Base-by-base conservation (phyloP, 106 monocot species). In the Dendrobium officinale region DNA sequence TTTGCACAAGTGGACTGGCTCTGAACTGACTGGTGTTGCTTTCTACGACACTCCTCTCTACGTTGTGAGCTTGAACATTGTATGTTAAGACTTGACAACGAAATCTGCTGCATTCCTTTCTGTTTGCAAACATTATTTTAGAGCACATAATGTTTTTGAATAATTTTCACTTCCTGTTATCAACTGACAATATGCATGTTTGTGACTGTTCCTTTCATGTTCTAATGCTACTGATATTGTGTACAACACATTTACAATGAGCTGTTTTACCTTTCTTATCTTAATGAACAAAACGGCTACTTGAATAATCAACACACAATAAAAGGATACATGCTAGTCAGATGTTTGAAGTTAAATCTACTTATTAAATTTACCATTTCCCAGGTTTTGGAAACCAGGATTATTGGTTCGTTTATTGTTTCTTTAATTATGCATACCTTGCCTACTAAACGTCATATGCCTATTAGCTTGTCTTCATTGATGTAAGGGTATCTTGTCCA, bases 1-100 rank as follows among this genome's bases (percentile, higher is more conserved):
- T 13, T 81, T 99, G 79, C 86, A 95, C 80, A 94, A 91, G 77
- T 99, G 98, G 98, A 99, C 89, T 59, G 98, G 98, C 48, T 81
- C 88, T 59, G 98, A 99, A 81, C 84, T 99, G 83, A 93, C 84
- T 82, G 98, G 95, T n/a, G 92, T 99, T 79, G 98, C 98, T 77
- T 99, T 99, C 82, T 99, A 91, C 83, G 98, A 99, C 86, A 92
- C 95, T 77, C 98, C 98, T 86, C 84, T 99, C 55, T 89, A 99
- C 91, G 98, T 92, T 74, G 92, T 99, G 75, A 99, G 98, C 91
- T 82, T 99, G 88, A 99, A 99, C 82, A 99, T 87, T 78, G 96
- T 96, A 77, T 42, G 93, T 90, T 75, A 22, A 37, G 44, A 3
- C 56, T 73, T 42, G 19, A 19, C 74, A 74, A 74, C n/a, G 33